A percentile compares a stretch with the other conserved stretches of the same genome.
Conservation (phyloP, 495 filamentous ascomycete species). For the Penicillium riverlandense region DNA sequence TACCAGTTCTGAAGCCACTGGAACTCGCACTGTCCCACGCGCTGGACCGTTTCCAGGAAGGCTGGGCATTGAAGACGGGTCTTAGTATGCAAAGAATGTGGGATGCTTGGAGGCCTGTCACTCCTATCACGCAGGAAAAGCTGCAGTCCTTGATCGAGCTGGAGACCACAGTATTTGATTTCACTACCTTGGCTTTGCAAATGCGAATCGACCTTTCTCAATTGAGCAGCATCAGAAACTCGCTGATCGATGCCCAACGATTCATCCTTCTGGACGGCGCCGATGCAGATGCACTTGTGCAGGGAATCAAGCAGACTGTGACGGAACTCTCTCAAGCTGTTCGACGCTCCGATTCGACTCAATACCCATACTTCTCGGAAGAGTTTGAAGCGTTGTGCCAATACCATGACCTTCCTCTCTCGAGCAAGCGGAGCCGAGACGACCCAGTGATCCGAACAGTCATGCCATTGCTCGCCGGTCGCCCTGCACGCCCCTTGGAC, state of each 20-base stretch:
- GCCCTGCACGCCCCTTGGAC: constrained; percentile 27
- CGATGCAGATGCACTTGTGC: constrained; percentile 28
- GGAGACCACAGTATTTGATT: constrained; percentile 63
- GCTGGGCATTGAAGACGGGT: constrained; percentile 61
- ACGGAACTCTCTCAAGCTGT: constrained; percentile 41
- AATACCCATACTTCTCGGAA: constrained; percentile 42
- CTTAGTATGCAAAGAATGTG: constrained; percentile 82
- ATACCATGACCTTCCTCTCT: constrained; percentile 40
- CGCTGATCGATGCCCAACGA: constrained; percentile 34
- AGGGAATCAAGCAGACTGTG: constrained; percentile 51
- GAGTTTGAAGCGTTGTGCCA: constrained; percentile 65
- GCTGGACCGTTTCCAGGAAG: constrained; percentile 39
- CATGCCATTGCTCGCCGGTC: constrained; percentile 34
- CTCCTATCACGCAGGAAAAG: constrained; percentile 44
- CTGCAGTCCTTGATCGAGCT: constrained; percentile 48
- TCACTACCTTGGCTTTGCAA: constrained; percentile 52
- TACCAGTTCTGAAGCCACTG: constrained; percentile 20
- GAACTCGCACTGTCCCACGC: constrained; percentile 28
- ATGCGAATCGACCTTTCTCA: constrained; percentile 35
- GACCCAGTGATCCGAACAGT: constrained; percentile 20
- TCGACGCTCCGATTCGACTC: constrained; percentile 29
- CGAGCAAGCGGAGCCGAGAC: constrained; percentile 8
- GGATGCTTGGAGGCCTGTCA: constrained; percentile 60
- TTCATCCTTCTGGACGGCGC: constrained; percentile 33
- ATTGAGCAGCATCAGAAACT: constrained; percentile 32